A percentile compares a stretch with the other conserved stretches of the same genome.
Evolutionary conservation across 2,329 filamentous ascomycete species (phyloP).

Genomic region (Tolypocladium ovalisporum): DNA sequence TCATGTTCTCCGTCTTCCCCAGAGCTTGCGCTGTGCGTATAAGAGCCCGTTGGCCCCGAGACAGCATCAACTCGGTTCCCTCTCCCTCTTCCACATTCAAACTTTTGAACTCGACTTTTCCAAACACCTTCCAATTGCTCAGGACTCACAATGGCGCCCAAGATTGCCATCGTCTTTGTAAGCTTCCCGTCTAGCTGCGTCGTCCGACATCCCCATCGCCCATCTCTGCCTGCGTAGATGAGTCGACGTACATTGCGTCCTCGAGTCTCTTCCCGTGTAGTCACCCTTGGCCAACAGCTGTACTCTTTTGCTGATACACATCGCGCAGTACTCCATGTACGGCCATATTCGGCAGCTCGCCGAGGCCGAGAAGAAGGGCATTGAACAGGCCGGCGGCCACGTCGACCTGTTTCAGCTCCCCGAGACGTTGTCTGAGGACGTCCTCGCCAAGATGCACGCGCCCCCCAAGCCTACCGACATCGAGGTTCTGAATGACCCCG

Average conservation of each 20-base stretch:
- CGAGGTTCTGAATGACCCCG: conserved; percentile 47
- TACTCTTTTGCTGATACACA: neutral
- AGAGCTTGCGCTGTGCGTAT: neutral
- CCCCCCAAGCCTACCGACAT: conserved; percentile 61
- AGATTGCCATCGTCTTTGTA: conserved; percentile 85
- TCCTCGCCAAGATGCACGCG: conserved; percentile 85
- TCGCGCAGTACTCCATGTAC: conserved; percentile 74
- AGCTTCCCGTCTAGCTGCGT: conserved; percentile 22
- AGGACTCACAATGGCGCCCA: conserved; percentile 62
- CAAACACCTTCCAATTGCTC: neutral
- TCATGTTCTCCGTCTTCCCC: neutral
- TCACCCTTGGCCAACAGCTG: neutral
- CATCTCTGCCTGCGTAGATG: neutral
- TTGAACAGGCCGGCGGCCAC: conserved; percentile 74
- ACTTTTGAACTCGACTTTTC: neutral
- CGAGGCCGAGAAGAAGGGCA: conserved; percentile 81
- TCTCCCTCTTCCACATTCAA: neutral
- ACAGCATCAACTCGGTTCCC: neutral
- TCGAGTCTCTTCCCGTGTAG: neutral
- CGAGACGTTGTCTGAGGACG: conserved; percentile 78
- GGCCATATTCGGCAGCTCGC: conserved; percentile 80
- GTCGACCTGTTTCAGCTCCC: conserved; percentile 78
- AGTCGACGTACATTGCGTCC: neutral
- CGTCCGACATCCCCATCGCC: neutral
- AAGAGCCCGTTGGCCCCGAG: neutral